Base-by-base conservation (phyloP, 2,329 filamentous ascomycete species). In the Fusarium austroafricanum region DNA sequence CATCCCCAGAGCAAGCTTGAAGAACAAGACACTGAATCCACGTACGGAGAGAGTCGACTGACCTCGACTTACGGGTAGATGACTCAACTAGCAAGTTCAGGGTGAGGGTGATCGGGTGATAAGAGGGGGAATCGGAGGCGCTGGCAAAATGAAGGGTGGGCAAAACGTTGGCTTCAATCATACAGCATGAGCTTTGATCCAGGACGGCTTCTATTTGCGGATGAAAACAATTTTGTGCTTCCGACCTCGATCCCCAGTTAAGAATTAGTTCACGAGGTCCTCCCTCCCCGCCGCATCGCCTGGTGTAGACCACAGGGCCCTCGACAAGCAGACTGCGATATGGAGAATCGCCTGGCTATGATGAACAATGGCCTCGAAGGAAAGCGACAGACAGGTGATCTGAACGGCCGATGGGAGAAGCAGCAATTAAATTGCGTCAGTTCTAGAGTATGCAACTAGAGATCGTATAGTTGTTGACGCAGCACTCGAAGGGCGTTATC, bases 231-330 rank as follows among this genome's bases (percentile, higher is more conserved):
- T 49, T 63, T 42, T 54, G 45, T 55, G 66, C 61, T 72, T 75
- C 69, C 59, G 71, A 76, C 75, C 76, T 75, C 72, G 75, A 78
- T 76, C 75, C 75, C 75, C 72, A 72, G 70, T 63, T 46, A 59
- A 58, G 49, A 65, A 59, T 70, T 68, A 77, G 73, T 77, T 80
- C 75, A 78, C 75, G 71, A 76, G 72, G 74, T 78, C 77, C 75
- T 76, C 79, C 78, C 77, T 78, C 77, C 78, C 81, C 75, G 63
- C 82, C 79, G 75, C 82, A 83, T 83, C 79, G 79, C 81, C 80
- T 78, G 71, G 75, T 74, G 75, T 65, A 70, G 72, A 70, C 67
- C 70, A 56, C 66, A 51, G 56, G 63, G 67, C 65, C 68, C 53
- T 61, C 37, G 47, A 52, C 61, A 63, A 70, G 56, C 52, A 70